phyloP scores from a whole-genome alignment of 768 basidiomycete genomes.

The Naematelia aurantialba region DNA sequence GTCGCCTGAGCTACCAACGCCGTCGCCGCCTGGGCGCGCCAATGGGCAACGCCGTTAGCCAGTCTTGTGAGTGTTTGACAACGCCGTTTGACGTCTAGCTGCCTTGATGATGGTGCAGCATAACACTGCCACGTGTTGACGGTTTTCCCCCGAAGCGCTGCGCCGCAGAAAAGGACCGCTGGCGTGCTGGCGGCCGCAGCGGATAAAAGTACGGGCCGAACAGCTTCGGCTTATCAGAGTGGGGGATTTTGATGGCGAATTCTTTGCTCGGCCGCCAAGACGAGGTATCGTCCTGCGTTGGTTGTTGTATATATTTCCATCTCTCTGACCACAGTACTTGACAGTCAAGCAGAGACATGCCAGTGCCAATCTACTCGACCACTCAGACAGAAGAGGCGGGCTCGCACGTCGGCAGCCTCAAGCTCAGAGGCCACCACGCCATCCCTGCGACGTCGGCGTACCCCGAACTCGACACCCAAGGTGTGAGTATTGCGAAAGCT shows the following conservation, averaged over 20 bases:
- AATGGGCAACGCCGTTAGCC: no score
- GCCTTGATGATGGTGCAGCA: no score
- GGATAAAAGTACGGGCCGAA: background rate
- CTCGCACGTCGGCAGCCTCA: constrained; percentile 1
- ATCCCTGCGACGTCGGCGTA: constrained; percentile 12
- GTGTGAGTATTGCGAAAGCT: constrained; percentile 13
- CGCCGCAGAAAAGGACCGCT: background rate
- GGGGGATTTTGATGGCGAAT: background rate
- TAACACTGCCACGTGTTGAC: no score
- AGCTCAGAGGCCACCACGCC: constrained; percentile 13
- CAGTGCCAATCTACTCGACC: background rate
- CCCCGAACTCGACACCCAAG: constrained; percentile 31
- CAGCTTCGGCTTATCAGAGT: background rate
- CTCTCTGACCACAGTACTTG: background rate
- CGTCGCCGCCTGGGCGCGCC: no score
- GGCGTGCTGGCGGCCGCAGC: background rate
- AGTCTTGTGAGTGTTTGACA: no score
- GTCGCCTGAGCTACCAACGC: no score
- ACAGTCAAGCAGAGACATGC: background rate
- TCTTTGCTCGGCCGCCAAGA: background rate
- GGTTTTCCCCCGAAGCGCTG: background rate
- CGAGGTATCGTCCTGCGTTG: background rate
- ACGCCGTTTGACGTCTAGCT: no score
- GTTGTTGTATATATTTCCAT: background rate
- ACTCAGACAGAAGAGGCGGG: background rate